Base-by-base conservation (phyloP, 306 rosid species). In the Lupinus albus region DNA sequence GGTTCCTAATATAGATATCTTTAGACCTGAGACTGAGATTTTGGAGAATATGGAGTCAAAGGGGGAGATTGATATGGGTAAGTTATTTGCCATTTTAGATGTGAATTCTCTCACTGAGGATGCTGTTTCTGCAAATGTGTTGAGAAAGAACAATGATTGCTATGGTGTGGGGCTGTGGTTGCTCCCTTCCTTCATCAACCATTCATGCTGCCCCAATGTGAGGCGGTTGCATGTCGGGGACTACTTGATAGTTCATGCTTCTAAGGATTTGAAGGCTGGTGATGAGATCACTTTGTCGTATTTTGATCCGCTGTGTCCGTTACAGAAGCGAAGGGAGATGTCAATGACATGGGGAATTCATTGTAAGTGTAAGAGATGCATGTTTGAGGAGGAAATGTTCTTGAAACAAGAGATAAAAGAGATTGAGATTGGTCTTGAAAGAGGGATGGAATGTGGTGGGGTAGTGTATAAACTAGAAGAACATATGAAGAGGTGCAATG, bases 111-210 rank as follows among this genome's bases (percentile, higher is more conserved):
- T 90, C 4, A 88, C 88, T 41, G 96, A 88, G 62, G 84, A 79
- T 77, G 81, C 91, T 0, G 76, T 77, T 68, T 88, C 86, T 1
- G 81, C 96, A 5, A 86, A 80, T 79, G 89, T 86, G 46, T 63
- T 88, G 67, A 96, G 99, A 57, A 87, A 79, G 70, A 84, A 86
- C 68, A 79, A 81, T 15, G 92, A 82, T 36, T 88, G 77, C 30
- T 81, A 93, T 68, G 92, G 96, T 68, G 85, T 93, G 28, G 99
- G 97, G 16, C 5, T 93, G 8, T 89, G 99, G 99, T 3, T 93
- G 36, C 79, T 88, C 8, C 84, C 99, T 50, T 55, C 94, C 3
- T 88, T 90, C 71, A 70, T 93, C 53, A 90, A 90, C 79, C 99
- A 93, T 76, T 88, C 97, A 0, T 93, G 99, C 11, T 67, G 64